These are phyloP conservation scores for Bocquillonia castaneifolia DNA, from an alignment of 441 rosid genomes.

Conservation along the genomic window DNA sequence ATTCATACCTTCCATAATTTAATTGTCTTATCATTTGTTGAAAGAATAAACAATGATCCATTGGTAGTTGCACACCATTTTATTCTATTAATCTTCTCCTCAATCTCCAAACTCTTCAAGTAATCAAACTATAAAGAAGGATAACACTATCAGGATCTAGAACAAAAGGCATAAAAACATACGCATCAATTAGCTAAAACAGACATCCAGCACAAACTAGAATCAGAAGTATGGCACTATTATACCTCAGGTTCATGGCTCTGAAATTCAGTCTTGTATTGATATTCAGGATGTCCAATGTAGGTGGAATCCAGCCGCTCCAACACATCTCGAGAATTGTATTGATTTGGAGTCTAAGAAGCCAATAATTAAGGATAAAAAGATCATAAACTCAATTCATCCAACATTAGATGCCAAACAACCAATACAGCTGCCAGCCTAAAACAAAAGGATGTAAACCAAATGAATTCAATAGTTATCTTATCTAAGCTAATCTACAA, in stretches of 20 bases:
- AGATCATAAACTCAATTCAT: conserved; percentile 20
- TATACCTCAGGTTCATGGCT: conserved; percentile 73
- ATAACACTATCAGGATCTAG: conserved; percentile 16
- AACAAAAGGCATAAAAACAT: neutral
- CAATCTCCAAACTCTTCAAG: conserved; percentile 70
- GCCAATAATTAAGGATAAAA: conserved; percentile 27
- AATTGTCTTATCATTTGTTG: conserved; percentile 65
- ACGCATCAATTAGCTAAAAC: neutral
- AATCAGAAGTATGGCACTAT: neutral
- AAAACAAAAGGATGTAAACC: conserved; percentile 9
- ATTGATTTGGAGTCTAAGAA: conserved; percentile 32
- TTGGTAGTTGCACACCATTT: conserved; percentile 55
- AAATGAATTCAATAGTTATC: conserved; percentile 7
- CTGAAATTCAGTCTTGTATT: conserved; percentile 63
- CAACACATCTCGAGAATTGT: conserved; percentile 36
- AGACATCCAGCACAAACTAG: neutral
- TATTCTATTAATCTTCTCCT: conserved; percentile 59
- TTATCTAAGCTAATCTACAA: neutral
- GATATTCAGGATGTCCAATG: conserved; percentile 41
- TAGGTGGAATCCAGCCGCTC: conserved; percentile 43
- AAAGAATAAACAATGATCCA: conserved; percentile 50
- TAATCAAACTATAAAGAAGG: conserved; percentile 51
- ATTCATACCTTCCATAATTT: conserved; percentile 64
- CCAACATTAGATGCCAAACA: conserved; percentile 17
- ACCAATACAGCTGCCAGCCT: conserved; percentile 22